Evolutionary conservation across 1,284 basidiomycete genomes (phyloP), one percentile per base, ranked within the genome.

Genomic region (Cryptococcus sp.): DNA sequence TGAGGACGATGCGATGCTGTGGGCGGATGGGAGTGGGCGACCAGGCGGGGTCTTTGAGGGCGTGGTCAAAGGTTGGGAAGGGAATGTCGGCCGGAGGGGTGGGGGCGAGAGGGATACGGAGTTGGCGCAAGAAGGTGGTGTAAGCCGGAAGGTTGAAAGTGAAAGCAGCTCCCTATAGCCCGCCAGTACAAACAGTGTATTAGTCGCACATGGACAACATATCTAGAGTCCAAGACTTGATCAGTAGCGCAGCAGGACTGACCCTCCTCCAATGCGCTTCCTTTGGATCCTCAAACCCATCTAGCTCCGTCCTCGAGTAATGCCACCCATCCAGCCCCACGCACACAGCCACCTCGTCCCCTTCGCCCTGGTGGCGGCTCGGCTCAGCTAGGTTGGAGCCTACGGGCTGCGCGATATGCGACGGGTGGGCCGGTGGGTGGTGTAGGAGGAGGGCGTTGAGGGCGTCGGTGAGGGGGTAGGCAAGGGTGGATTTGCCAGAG

Each of bases 1-100:
- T 82, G 56, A 94, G 73, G 52, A 95, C 81, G 52, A 95, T 82
- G 4, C 87, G 83, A 66, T 93, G 85, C 35, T 78, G 61, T 0
- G 86, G 82, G 24, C 78, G 67, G 24, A 97, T 82, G 0, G 77
- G 69, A 13, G 87, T 72, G 4, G 73, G 76, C 3, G 79, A 75
- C 6, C 71, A 68, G 0, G 69, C 50, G 0, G 82, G 82, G 60
- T 84, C 82, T 68, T 83, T 81, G 37, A 76, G 58, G 3, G 73
- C 68, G 24, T 83, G 80, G 51, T 84, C 79, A 59, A 79, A 79
- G 0, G 72, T 73, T 4, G 71, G 71, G 60, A 73, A 78, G 1
- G 67, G 62, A 35, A 78, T 70, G 3, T 50, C 35, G 4, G 35
- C 12, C 2, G 81, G 80, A 0, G 79, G 78, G 0, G 84, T 84